These are phyloP conservation scores for Kluyveromyces aestuarii DNA, from an alignment of 805 yeast genomes.

Conservation along the genomic window DNA sequence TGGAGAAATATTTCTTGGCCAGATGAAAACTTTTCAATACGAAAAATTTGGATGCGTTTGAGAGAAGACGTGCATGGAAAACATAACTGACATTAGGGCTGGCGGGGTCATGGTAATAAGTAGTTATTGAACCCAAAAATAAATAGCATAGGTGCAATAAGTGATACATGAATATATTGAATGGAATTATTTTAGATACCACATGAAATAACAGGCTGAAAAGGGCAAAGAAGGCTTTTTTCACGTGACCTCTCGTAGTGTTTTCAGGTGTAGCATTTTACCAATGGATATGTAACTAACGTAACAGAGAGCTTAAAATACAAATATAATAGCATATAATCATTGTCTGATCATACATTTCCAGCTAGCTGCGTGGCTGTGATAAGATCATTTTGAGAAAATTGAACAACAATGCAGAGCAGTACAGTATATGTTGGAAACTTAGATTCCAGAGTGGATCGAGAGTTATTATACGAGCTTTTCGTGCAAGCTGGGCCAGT, in stretches of 20 bases:
- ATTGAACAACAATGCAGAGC: background rate
- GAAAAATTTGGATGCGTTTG: background rate
- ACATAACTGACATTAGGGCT: background rate
- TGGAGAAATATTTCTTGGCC: background rate
- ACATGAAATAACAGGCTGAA: background rate
- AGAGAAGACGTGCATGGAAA: background rate
- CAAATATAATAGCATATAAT: too few relatives aligned
- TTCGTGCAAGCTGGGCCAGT: slow-evolving; percentile 82
- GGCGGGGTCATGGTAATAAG: too few relatives aligned
- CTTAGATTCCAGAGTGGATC: slow-evolving; percentile 66
- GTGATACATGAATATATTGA: too few relatives aligned
- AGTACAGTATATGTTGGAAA: slow-evolving; percentile 70
- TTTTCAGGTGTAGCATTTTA: background rate
- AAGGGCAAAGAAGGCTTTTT: background rate
- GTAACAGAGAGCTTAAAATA: too few relatives aligned
- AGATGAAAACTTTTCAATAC: background rate
- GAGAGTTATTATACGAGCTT: slow-evolving; percentile 65
- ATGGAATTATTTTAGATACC: background rate
- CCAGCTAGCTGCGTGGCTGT: background rate
- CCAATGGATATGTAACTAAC: background rate
- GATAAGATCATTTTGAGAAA: too few relatives aligned
- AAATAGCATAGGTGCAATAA: too few relatives aligned
- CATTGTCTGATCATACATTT: background rate
- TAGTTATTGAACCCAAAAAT: too few relatives aligned
- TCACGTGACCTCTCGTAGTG: background rate